These are phyloP conservation scores for Erodium trifolium DNA, from an alignment of 441 rosid genomes.

Conservation along the genomic window DNA sequence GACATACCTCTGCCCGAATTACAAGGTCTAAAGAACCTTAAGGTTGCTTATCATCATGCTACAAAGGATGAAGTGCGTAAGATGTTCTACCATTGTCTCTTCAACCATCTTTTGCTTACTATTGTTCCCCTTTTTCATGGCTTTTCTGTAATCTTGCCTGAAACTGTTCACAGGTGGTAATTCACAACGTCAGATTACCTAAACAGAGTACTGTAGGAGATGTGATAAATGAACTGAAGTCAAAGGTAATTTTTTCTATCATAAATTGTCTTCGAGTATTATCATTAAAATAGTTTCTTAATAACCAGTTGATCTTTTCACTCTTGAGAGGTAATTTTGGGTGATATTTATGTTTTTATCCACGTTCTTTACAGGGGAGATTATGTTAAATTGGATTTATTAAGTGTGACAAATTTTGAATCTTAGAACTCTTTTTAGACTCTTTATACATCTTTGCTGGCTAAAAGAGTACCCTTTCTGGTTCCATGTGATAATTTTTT, in stretches of 20 bases:
- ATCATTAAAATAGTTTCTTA: background rate
- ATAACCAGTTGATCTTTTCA: background rate
- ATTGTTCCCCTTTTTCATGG: background rate
- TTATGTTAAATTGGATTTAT: background rate
- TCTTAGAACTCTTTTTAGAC: background rate
- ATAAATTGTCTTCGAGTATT: background rate
- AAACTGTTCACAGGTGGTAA: constrained; percentile 47
- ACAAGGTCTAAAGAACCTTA: constrained; percentile 84
- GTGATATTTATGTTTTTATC: background rate
- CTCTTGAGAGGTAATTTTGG: background rate
- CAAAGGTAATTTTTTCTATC: constrained; percentile 45
- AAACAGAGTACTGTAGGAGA: constrained; percentile 93
- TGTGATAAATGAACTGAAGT: constrained; percentile 74
- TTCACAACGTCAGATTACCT: constrained; percentile 84
- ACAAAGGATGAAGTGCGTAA: constrained; percentile 67
- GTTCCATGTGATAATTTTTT: background rate
- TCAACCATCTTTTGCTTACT: constrained; percentile 3
- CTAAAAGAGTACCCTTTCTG: background rate
- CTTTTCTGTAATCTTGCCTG: constrained; percentile 12
- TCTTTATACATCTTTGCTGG: background rate
- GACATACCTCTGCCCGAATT: constrained; percentile 95
- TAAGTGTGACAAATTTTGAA: background rate
- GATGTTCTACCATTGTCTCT: background rate
- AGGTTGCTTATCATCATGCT: constrained; percentile 86
- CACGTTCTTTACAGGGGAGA: background rate